These are phyloP conservation scores for Boletus pseudopeckii DNA, from an alignment of 768 basidiomycete genomes.

Conservation along the genomic window DNA sequence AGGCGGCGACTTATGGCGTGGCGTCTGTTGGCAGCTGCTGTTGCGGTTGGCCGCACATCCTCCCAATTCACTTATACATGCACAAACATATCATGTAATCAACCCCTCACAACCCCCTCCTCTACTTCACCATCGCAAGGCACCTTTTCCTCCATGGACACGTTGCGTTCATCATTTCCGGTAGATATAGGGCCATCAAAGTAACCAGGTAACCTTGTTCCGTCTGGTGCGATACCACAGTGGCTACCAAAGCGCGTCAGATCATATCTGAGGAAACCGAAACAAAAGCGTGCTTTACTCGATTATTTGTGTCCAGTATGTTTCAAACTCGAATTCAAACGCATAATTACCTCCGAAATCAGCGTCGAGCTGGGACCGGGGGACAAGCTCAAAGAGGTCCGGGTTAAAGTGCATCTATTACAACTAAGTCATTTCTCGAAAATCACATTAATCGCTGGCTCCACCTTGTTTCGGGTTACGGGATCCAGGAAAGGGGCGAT, in stretches of 20 bases:
- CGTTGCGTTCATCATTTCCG: not conserved
- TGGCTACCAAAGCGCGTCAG: conserved; percentile 36
- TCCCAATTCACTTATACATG: conserved; percentile 14
- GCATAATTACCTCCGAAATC: conserved; percentile 79
- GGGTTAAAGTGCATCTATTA: conserved; percentile 86
- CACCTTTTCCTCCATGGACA: not conserved
- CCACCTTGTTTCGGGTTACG: conserved; percentile 81
- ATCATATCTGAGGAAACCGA: not conserved
- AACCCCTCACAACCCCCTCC: not conserved
- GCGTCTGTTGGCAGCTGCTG: conserved; percentile 20
- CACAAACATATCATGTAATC: conserved; percentile 26
- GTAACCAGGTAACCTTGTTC: conserved; percentile 40
- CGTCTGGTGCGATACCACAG: conserved; percentile 55
- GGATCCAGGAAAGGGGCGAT: conserved; percentile 87
- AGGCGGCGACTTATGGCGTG: conserved; percentile 25
- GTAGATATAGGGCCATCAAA: conserved; percentile 23
- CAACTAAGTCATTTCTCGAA: not conserved
- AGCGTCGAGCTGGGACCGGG: conserved; percentile 70
- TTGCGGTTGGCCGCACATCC: conserved; percentile 9
- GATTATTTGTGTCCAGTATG: conserved; percentile 78
- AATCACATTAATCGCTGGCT: not conserved
- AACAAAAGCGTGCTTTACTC: conserved; percentile 41
- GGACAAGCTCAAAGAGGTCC: conserved; percentile 70
- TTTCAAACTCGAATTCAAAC: conserved; percentile 68
- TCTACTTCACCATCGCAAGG: not conserved